Percentiles rank a stretch among this genome's conserved stretches.
Conservation (phyloP, 1,284 basidiomycete genomes). For the Fistulina hepatica region DNA sequence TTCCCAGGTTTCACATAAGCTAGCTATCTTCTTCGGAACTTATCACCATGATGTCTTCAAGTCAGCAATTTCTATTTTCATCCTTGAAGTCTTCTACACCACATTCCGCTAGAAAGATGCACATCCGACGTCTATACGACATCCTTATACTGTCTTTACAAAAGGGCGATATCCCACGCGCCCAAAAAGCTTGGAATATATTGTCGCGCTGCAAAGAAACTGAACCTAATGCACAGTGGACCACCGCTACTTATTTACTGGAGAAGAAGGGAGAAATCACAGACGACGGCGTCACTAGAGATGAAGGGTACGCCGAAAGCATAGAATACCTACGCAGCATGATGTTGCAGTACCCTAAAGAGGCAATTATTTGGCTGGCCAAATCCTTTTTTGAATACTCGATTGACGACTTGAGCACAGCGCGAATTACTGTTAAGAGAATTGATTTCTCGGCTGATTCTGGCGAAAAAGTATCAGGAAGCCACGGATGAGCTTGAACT, state of each 20-base stretch:
- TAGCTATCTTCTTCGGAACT: neutral
- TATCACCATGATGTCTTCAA: conserved; percentile 26
- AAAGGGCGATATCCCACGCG: conserved; percentile 53
- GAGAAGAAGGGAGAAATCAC: too few relatives aligned
- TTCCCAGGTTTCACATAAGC: neutral
- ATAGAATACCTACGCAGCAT: conserved; percentile 55
- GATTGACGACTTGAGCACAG: conserved; percentile 30
- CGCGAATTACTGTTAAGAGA: conserved; percentile 67
- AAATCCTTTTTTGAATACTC: neutral
- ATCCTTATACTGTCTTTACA: conserved; percentile 66
- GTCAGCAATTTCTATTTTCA: conserved; percentile 51
- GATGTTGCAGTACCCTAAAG: conserved; percentile 54
- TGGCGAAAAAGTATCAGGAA: conserved; percentile 43
- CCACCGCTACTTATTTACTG: conserved; percentile 52
- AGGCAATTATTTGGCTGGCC: conserved; percentile 33
- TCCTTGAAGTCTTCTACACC: conserved; percentile 35
- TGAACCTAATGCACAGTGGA: conserved; percentile 69
- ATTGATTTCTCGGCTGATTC: conserved; percentile 56
- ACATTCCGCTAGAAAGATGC: conserved; percentile 48
- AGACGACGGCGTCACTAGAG: conserved; percentile 22
- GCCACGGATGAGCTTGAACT: conserved; percentile 80
- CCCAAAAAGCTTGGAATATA: conserved; percentile 68
- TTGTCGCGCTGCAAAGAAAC: conserved; percentile 78
- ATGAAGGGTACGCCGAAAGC: conserved; percentile 25
- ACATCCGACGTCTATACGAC: conserved; percentile 65